Conservation (phyloP, 257 asterid species). For the Lithospermum erythrorhizon region DNA sequence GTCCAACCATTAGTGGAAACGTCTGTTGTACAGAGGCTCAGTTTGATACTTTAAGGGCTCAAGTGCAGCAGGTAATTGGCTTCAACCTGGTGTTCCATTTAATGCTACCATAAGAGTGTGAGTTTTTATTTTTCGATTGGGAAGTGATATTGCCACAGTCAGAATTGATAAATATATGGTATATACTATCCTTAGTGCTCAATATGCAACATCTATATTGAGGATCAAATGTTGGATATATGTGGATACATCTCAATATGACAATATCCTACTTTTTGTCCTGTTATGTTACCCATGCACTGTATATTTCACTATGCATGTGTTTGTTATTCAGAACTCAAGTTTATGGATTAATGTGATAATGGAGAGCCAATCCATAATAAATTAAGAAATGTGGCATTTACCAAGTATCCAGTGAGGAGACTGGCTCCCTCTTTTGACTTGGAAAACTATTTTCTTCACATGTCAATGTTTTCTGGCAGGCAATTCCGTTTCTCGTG, state of each 20-base stretch:
- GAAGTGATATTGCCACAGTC: too few species aligned
- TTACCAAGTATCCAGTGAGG: background rate
- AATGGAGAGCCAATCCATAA: background rate
- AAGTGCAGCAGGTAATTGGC: slow-evolving; percentile 90
- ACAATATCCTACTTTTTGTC: background rate
- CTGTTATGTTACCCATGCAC: background rate
- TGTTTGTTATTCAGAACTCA: background rate
- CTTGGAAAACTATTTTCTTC: background rate
- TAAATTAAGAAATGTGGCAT: background rate
- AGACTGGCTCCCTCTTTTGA: too few species aligned
- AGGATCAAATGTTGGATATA: too few species aligned
- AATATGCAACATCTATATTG: background rate
- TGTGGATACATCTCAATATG: background rate
- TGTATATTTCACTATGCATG: too few species aligned
- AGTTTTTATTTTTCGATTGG: too few species aligned
- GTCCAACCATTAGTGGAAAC: slow-evolving; percentile 89
- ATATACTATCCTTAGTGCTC: background rate
- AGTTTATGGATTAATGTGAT: background rate
- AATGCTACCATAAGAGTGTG: background rate
- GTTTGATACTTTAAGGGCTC: slow-evolving; percentile 64
- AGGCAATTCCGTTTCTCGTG: slow-evolving; percentile 98
- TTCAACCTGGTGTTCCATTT: background rate
- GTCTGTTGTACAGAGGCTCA: slow-evolving; percentile 87
- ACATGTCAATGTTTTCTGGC: slow-evolving; percentile 18
- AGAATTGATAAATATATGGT: too few species aligned